Evolutionary conservation across 306 rosid genomes (phyloP), one percentile per base, ranked within the genome.

Genomic region (Cicer yamashitae): DNA sequence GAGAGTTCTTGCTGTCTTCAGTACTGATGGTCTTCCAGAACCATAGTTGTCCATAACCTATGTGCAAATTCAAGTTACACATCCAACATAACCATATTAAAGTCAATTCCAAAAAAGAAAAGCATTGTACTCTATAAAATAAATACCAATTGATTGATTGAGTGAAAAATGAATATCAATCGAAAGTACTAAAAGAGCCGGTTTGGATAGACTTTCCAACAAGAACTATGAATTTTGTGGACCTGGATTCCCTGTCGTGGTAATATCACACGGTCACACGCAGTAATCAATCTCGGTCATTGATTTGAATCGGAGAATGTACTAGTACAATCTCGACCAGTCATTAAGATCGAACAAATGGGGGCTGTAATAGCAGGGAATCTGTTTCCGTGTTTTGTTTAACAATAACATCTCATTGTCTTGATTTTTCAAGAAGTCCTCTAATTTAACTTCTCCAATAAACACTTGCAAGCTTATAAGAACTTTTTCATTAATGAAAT

Each of bases 11-110:
- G 93, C 34, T 10, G 98, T 89, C 87, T 91, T 93, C 70, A 89
- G 15, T 47, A 91, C 90, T 7, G 96, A 89, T 45, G 98, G 96
- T 81, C 96, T 86, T 79, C 96, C 98, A 68, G 34, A 74, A 50
- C 90, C 94, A 59, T 77, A 88, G 74, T 91, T 74, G 79, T 90
- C 98, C 82, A 93, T 90, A 73, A 93, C 98, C 96, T 90, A 73
- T 1, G 43, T 3, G 58, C 77, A 63, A 76, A 60, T 71, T 45
- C 58, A 46, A 67, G 41, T 10, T 2, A 41, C 44, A 78, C 12
- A 48, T 69, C 45, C 53, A 68, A 81, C 63, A 58, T 46, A 71
- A 53, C 43, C 74, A 63, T 77, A 25, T 14, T 25, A 60, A 43
- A 41, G 53, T 70, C 77, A 54, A 76, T 25, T 50, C 37, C 47